Conservation (phyloP, 2,329 filamentous ascomycete genomes). For the Trichoderma breve region DNA sequence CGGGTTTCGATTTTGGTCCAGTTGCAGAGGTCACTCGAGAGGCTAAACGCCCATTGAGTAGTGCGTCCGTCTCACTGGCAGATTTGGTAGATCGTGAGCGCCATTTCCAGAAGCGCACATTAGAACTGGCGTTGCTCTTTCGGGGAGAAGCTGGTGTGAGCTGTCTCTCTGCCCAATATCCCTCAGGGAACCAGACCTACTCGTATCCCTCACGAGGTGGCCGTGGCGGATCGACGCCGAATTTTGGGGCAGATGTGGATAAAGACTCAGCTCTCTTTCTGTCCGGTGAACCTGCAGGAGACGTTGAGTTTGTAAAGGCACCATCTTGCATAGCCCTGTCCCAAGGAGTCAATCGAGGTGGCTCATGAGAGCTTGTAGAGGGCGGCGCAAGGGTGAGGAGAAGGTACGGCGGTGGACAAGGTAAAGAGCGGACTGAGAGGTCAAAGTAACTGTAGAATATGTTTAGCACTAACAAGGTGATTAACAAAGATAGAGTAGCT, state of each 20-base stretch:
- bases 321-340: slow-evolving; percentile 19
- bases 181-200: slow-evolving; percentile 63
- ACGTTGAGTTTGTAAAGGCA: slow-evolving; percentile 13
- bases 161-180: slow-evolving; percentile 62
- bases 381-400: slow-evolving; percentile 22
- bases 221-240: slow-evolving; percentile 52
- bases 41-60: slow-evolving; percentile 21
- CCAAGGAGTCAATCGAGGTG: neutral
- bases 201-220: slow-evolving; percentile 54
- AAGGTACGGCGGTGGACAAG: slow-evolving; percentile 24
- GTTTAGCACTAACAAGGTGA: neutral
- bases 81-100: slow-evolving; percentile 38
- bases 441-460: slow-evolving; percentile 33
- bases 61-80: slow-evolving; percentile 34
- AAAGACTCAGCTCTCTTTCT: neutral
- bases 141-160: slow-evolving; percentile 26
- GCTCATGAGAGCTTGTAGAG: slow-evolving; percentile 3
- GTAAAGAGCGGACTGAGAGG: slow-evolving; percentile 25
- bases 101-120: slow-evolving; percentile 42
- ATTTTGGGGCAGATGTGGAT: slow-evolving; percentile 21
- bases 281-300: neutral
- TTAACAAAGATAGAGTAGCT: neutral
- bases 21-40: slow-evolving; percentile 29
- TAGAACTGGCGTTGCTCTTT: slow-evolving; percentile 35
- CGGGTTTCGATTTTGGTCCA: slow-evolving; percentile 1